A percentile compares a stretch with the other conserved stretches of the same genome.
Evolutionary conservation across 345 rosid species (phyloP).

Genomic region (Turritis glabra): DNA sequence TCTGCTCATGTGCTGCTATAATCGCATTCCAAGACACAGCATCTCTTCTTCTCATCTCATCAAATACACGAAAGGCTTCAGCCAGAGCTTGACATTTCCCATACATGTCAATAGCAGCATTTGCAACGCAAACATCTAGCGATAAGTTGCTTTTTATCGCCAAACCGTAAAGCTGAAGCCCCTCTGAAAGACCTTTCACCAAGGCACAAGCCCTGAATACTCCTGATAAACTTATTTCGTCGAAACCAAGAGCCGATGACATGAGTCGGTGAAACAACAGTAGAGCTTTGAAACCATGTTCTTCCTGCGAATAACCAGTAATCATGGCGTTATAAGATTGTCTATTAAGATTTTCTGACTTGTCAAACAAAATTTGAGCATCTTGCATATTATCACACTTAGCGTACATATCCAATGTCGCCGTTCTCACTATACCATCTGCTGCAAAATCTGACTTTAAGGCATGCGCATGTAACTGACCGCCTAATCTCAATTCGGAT

Average conservation of each 20-base stretch:
- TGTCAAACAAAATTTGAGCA: slow-evolving; percentile 68
- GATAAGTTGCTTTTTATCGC: slow-evolving; percentile 56
- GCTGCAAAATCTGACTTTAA: slow-evolving; percentile 58
- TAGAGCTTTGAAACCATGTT: slow-evolving; percentile 63
- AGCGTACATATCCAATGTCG: slow-evolving; percentile 91
- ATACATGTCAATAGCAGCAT: slow-evolving; percentile 87
- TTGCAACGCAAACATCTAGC: slow-evolving; percentile 63
- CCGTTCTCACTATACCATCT: slow-evolving; percentile 79
- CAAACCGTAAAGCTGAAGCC: slow-evolving; percentile 70
- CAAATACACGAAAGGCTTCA: slow-evolving; percentile 63
- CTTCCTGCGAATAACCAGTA: slow-evolving; percentile 62
- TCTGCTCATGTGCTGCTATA: slow-evolving; percentile 84
- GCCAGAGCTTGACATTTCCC: slow-evolving; percentile 78
- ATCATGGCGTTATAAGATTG: slow-evolving; percentile 89
- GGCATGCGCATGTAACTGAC: slow-evolving; percentile 87
- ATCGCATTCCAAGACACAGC: slow-evolving; percentile 93
- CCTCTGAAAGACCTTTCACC: slow-evolving; percentile 60
- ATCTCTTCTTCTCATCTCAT: slow-evolving; percentile 79
- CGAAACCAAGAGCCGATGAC: slow-evolving; percentile 62
- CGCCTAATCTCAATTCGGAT: slow-evolving; percentile 54
- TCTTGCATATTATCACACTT: slow-evolving; percentile 66
- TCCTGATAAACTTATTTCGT: slow-evolving; percentile 84
- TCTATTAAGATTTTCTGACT: slow-evolving; percentile 56
- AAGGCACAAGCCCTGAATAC: slow-evolving; percentile 82
- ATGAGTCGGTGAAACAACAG: slow-evolving; percentile 52